Evolutionary conservation across 2,329 filamentous ascomycete genomes (phyloP), one percentile per base, ranked within the genome.

Genomic region (Fusarium xylarioides): DNA sequence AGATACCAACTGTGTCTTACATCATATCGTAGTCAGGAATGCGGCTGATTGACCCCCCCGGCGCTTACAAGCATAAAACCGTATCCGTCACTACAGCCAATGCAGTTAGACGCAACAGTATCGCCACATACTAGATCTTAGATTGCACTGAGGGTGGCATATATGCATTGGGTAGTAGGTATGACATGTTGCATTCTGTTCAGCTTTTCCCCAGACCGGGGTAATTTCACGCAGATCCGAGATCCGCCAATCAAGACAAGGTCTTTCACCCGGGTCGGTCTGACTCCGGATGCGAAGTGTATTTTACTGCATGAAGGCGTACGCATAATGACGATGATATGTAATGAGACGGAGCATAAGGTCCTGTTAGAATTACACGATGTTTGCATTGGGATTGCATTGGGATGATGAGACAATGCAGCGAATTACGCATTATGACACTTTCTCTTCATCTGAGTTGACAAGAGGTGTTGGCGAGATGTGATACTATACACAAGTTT

Each of bases 191-290:
- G n/a, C n/a, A 23, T 42, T 37, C 19, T 23, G 16, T 42, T 23
- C 40, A 16, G n/a, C 40, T 16, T 23, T 23, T 42, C n/a, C n/a
- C 40, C 40, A 23, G 40, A 23, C 40, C 9, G 40, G 40, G n/a
- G n/a, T 42, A 4, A 11, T 42, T 6, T 23, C n/a, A 23, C 40
- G 40, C 40, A 42, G 40, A 42, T 42, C 14, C 8, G 12, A 42
- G 5, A 10, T 42, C 14, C 5, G 16, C 21, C 40, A 42, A 42
- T 42, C 40, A 42, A 42, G n/a, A 2, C 14, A 42, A 2, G 5
- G 4, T 3, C 5, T 23, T 4, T 23, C n/a, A 42, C 7, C 16
- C 40, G 5, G 5, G 9, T 23, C n/a, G 5, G n/a, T 6, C n/a
- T 23, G 5, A 8, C 14, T 16, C 40, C n/a, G n/a, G 14, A 5